Evolutionary conservation across 805 yeast species (phyloP).

Genomic region (Pachysolen tannophilus): DNA sequence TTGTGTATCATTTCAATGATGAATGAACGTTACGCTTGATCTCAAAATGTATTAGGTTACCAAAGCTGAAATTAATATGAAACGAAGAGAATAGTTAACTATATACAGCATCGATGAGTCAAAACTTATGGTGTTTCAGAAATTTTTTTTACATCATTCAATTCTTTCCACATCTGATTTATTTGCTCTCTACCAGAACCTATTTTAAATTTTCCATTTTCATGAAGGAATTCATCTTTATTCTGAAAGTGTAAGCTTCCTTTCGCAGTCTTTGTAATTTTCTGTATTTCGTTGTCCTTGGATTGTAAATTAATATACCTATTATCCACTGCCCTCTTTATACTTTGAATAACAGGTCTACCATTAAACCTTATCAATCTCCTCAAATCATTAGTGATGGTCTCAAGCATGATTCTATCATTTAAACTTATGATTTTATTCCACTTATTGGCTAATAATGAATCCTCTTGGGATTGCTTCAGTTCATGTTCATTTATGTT

Average conservation of each 20-base stretch:
- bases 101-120: no score
- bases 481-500: conserved; percentile 2
- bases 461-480: conserved; percentile 6
- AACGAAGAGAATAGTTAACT: no score
- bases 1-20: neutral
- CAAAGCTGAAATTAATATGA: no score
- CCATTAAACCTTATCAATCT: conserved; percentile 18
- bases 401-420: conserved; percentile 19
- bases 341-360: conserved; percentile 17
- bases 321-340: conserved; percentile 5
- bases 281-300: no score
- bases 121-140: no score
- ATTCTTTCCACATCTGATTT: conserved; percentile 1
- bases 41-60: no score
- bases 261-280: neutral
- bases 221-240: no score
- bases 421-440: conserved; percentile 16
- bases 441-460: conserved; percentile 11
- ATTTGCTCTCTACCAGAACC: neutral
- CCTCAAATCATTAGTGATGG: conserved; percentile 21
- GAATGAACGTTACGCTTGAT: no score
- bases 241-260: no score
- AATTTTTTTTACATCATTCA: no score
- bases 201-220: conserved; percentile 3
- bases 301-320: no score